Evolutionary conservation across 345 rosid genomes (phyloP).

Genomic region (Eucalyptus fibrosa): DNA sequence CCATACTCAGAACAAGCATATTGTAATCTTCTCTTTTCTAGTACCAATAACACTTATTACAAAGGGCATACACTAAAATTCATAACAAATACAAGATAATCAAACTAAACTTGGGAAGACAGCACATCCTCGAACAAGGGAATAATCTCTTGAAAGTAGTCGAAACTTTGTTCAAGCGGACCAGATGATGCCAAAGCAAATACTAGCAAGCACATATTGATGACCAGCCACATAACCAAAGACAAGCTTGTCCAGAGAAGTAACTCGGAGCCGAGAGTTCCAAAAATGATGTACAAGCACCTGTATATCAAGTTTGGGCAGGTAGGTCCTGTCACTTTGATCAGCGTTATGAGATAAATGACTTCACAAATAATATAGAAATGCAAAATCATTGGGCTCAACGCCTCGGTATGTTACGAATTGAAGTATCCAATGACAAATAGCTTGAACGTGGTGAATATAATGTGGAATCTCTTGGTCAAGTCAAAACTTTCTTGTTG

Average conservation of each 20-base stretch:
- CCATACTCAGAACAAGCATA: fast-evolving
- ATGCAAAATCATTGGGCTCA: fast-evolving
- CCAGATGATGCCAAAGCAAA: fast-evolving
- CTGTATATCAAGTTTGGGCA: too few relatives aligned
- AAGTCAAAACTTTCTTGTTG: not conserved
- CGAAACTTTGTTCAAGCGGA: too few relatives aligned
- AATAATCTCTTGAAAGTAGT: not conserved
- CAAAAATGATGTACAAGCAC: too few relatives aligned
- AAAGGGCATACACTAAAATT: too few relatives aligned
- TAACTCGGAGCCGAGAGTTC: not conserved
- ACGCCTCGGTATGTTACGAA: fast-evolving
- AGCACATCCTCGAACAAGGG: not conserved
- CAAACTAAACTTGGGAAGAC: too few relatives aligned
- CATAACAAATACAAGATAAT: too few relatives aligned
- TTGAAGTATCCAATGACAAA: too few relatives aligned
- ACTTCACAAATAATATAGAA: not conserved
- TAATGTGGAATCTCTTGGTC: too few relatives aligned
- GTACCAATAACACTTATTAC: too few relatives aligned
- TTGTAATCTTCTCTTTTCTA: fast-evolving
- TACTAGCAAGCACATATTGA: not conserved
- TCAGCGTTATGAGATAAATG: not conserved
- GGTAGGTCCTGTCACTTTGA: not conserved
- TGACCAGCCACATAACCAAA: not conserved
- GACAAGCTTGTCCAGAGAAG: not conserved
- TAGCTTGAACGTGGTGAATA: too few relatives aligned